A percentile compares a stretch with the other conserved stretches of the same genome.
Evolutionary conservation across 352 stramenopile species (phyloP).

Genomic region (Globisporangium ultimum): DNA sequence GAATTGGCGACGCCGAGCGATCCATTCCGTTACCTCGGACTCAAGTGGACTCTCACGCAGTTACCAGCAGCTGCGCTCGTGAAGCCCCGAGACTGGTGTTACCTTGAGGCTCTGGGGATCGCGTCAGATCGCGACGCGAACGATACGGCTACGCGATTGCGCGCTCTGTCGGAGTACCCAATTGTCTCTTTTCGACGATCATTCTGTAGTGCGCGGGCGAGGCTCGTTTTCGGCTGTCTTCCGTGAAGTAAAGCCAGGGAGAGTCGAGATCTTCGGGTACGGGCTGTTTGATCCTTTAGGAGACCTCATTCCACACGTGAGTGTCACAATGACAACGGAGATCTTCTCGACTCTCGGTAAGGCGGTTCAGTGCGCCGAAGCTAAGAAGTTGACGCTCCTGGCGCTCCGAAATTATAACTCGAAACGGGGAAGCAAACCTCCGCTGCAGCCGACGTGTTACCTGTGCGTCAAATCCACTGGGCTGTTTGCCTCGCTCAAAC

Average conservation of each 20-base stretch:
- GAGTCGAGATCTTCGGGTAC: conserved; percentile 39
- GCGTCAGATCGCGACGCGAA: conserved; percentile 18
- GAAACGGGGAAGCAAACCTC: conserved; percentile 2
- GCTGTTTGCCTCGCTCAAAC: conserved; percentile 12
- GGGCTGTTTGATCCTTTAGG: conserved; percentile 39
- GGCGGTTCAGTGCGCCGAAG: conserved; percentile 36
- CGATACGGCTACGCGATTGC: conserved; percentile 39
- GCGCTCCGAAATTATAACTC: conserved; percentile 14
- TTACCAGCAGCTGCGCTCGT: conserved; percentile 19
- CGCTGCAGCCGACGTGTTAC: conserved; percentile 13
- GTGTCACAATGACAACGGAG: conserved; percentile 21
- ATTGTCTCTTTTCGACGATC: conserved; percentile 29
- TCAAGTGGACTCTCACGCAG: conserved; percentile 49
- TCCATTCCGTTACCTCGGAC: conserved; percentile 39
- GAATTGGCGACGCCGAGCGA: conserved; percentile 31
- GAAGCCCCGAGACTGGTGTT: conserved; percentile 22
- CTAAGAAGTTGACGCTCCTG: conserved; percentile 54
- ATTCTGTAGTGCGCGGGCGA: conserved; percentile 24
- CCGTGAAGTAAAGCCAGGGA: conserved; percentile 28
- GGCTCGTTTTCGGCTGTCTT: conserved; percentile 29
- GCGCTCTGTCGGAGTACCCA: conserved; percentile 36
- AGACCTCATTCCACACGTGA: conserved; percentile 26
- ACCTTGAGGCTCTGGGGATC: conserved; percentile 42
- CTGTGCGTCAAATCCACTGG: conserved; percentile 17
- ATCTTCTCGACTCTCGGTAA: conserved; percentile 30